phyloP scores from a whole-genome alignment of 73 alveolate genomes.

The Paramecium caudatum region DNA sequence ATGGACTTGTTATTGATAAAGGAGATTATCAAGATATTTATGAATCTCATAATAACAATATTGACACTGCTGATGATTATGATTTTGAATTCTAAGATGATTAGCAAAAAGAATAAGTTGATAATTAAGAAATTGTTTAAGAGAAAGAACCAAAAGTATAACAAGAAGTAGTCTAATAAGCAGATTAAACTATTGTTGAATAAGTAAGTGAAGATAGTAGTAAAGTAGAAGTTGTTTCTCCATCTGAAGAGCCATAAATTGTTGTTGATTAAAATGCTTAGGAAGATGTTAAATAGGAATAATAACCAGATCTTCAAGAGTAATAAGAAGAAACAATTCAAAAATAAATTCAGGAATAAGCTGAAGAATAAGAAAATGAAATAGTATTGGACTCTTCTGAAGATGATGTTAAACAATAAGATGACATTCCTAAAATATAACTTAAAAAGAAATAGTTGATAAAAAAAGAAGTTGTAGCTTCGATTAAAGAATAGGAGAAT shows the following conservation, averaged over 20 bases:
- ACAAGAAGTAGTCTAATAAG: neutral
- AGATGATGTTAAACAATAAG: neutral
- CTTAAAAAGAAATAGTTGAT: slow-evolving; percentile 10
- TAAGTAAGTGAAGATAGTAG: slow-evolving; percentile 17
- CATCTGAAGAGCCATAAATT: too few species aligned
- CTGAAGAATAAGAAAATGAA: slow-evolving; percentile 15
- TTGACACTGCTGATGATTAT: too few species aligned
- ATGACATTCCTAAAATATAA: neutral
- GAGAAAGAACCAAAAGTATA: neutral
- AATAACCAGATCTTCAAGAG: too few species aligned
- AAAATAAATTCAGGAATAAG: neutral
- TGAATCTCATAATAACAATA: too few species aligned
- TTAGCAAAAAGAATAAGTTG: neutral
- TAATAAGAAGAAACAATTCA: neutral
- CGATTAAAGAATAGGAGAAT: neutral
- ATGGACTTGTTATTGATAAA: too few species aligned
- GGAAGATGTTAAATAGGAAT: too few species aligned
- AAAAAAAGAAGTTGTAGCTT: neutral
- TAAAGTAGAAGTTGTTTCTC: too few species aligned
- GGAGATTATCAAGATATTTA: too few species aligned
- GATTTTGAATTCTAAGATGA: neutral
- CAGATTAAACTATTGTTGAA: neutral
- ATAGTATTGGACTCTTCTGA: neutral
- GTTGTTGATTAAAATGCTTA: too few species aligned
- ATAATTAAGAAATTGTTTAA: neutral